Evolutionary conservation across 768 basidiomycete genomes (phyloP), one percentile per base, ranked within the genome.

Genomic region (Boletus subcaerulescens): DNA sequence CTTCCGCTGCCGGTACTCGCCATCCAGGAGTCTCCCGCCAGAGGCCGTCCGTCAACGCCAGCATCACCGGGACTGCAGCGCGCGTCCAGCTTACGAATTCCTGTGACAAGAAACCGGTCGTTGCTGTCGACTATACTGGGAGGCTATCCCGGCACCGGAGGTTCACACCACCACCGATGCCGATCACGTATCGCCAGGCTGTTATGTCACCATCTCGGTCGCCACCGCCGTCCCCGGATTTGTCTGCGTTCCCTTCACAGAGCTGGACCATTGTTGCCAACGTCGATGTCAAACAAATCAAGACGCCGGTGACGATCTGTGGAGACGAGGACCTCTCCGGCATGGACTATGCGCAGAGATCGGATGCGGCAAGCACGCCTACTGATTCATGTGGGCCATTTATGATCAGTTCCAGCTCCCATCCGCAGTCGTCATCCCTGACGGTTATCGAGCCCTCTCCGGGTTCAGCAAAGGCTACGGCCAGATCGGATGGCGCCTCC

Each of bases 171-270:
- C 32, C 32, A n/a, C n/a, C n/a, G 13, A 13, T 33, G 32, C 32
- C 32, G 32, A 24, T 32, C 13, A 6, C n/a, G 7, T n/a, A 45
- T 26, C 2, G 29, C 0, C 20, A 15, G 18, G 9, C 5, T 32
- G 1, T 5, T 2, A 12, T 1, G 14, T 3, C 17, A 22, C 7
- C 24, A 26, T 26, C 24, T 6, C 44, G 35, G 29, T 42, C 56
- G 0, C 39, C 43, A 3, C 40, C 39, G 1, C 7, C 33, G 6
- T 47, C 47, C 11, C 43, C 61, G 10, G 22, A 42, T n/a, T 26
- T 53, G 12, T 44, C 49, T 17, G 54, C 52, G 0, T 54, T 50
- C 44, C 55, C 47, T 5, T 64, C 58, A 0, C 63, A 47, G 26
- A 55, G 26, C 9, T 48, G 45, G 62, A 43, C 42, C 1, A 35